Base-by-base conservation (phyloP, 805 yeast genomes). In the Wickerhamiella azyma region DNA sequence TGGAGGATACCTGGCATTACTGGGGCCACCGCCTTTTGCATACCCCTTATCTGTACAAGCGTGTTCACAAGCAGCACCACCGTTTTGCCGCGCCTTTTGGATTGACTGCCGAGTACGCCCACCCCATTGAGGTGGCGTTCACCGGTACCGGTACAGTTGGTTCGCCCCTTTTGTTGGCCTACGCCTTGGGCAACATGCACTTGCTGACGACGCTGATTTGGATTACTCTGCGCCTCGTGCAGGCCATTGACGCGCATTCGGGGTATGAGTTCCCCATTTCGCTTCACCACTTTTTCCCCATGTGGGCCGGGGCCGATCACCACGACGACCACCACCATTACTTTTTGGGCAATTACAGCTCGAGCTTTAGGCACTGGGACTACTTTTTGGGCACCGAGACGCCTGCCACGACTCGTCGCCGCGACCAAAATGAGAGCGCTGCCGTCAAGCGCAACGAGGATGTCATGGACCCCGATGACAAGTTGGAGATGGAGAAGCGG, bases 261-360 rank as follows among this genome's bases (percentile, higher is more conserved):
- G 98, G 97, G 49, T 92, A 89, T 66, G 97, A 89, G 63, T 89
- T 89, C 77, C 97, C 98, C 52, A 79, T 94, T 85, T 85, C 96
- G 4, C 72, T 89, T 60, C 92, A 85, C 67, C 85, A 86, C 62
- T 77, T 89, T 66, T 62, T 89, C 50, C 96, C 96, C 41, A 75
- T 92, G 67, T 88, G 97, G 96, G 94, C 96, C 3, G 97, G 97
- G 54, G 96, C 96, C 18, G 96, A 84, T 59, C 97, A 89, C 66
- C 97, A 89, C 63, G 98, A 89, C 66, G 84, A 84, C 66, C 98
- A 89, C 63, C 98, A 89, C 64, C 94, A 84, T 63, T 86, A 81
- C 68, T 89, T 89, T 66, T 82, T 85, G 56, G 97, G 97, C 54
- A 86, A 88, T 66, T 89, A 85, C 64, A 92, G 96, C 26, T 82